A percentile compares a stretch with the other conserved stretches of the same genome.
Conservation (phyloP, 345 rosid genomes). For the Heritiera fomes region DNA sequence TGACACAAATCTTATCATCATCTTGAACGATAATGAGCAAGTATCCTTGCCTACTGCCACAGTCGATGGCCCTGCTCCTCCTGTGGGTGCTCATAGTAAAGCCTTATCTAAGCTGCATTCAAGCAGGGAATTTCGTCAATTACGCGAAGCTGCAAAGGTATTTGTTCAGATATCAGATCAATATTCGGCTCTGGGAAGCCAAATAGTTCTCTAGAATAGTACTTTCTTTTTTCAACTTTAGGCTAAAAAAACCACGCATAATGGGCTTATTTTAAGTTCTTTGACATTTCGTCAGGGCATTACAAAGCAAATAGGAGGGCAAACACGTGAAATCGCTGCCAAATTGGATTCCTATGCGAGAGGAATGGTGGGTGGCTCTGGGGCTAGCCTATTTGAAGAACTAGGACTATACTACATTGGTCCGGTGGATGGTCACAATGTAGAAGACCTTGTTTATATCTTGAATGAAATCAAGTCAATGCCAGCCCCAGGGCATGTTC, state of each 20-base stretch:
- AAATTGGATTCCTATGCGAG: slow-evolving; percentile 31
- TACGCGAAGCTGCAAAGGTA: slow-evolving; percentile 44
- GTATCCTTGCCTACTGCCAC: slow-evolving; percentile 57
- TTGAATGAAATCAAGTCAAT: slow-evolving; percentile 35
- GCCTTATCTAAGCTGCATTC: slow-evolving; percentile 38
- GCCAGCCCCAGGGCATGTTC: slow-evolving; percentile 44
- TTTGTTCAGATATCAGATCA: neutral
- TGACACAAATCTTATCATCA: slow-evolving; percentile 42
- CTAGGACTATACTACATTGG: slow-evolving; percentile 51
- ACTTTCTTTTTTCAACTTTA: neutral
- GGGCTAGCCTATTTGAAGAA: slow-evolving; percentile 44
- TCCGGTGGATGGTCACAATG: slow-evolving; percentile 47
- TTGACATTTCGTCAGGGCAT: slow-evolving; percentile 28
- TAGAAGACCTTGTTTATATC: slow-evolving; percentile 40
- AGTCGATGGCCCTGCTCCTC: slow-evolving; percentile 49
- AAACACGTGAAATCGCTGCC: slow-evolving; percentile 32
- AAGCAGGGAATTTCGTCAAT: slow-evolving; percentile 27
- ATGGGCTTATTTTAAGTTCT: neutral
- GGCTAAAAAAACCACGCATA: neutral
- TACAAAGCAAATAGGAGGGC: slow-evolving; percentile 38
- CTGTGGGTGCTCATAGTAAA: slow-evolving; percentile 44
- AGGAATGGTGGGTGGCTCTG: slow-evolving; percentile 29
- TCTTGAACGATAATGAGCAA: slow-evolving; percentile 49
- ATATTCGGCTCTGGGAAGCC: neutral
- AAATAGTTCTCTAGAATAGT: neutral